Percentiles rank a stretch among this genome's conserved stretches.
Evolutionary conservation across 2,329 filamentous ascomycete species (phyloP).

Genomic region (Curvularia lunata): DNA sequence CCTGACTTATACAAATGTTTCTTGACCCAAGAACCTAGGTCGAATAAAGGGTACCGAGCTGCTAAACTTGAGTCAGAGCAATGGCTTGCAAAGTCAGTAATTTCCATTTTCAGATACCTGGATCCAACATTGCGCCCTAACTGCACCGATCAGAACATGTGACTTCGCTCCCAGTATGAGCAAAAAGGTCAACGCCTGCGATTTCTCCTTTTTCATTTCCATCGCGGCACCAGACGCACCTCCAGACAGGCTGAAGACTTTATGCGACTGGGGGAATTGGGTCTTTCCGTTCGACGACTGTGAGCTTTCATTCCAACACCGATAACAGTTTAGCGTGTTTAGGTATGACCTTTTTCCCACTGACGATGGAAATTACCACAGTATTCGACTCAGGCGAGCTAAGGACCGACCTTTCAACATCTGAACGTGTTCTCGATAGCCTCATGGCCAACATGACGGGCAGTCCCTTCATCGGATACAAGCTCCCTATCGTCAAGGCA

Average conservation of each 20-base stretch:
- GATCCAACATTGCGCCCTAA: background rate
- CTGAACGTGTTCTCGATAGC: background rate
- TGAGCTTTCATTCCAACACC: background rate
- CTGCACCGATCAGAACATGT: background rate
- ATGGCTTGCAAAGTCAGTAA: conserved; percentile 2
- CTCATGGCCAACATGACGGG: conserved; percentile 1
- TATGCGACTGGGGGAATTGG: conserved; percentile 3
- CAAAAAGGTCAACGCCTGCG: conserved; percentile 1
- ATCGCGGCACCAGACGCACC: conserved; percentile 1
- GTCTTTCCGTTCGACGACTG: conserved; percentile 2
- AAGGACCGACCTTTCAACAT: background rate
- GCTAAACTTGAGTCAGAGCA: conserved; percentile 1
- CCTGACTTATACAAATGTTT: background rate
- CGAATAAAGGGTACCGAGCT: background rate
- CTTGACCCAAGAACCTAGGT: background rate
- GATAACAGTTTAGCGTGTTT: background rate
- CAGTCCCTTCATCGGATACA: background rate
- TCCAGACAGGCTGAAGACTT: conserved; percentile 1
- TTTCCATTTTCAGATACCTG: background rate
- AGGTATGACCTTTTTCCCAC: background rate
- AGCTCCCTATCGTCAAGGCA: conserved; percentile 1
- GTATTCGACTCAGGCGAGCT: conserved; percentile 3
- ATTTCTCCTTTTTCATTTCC: background rate
- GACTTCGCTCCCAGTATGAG: conserved; percentile 3
- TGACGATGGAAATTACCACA: background rate